Conservation (phyloP, 192 early-diverging fungal species). For the Geosiphon pyriformis region DNA sequence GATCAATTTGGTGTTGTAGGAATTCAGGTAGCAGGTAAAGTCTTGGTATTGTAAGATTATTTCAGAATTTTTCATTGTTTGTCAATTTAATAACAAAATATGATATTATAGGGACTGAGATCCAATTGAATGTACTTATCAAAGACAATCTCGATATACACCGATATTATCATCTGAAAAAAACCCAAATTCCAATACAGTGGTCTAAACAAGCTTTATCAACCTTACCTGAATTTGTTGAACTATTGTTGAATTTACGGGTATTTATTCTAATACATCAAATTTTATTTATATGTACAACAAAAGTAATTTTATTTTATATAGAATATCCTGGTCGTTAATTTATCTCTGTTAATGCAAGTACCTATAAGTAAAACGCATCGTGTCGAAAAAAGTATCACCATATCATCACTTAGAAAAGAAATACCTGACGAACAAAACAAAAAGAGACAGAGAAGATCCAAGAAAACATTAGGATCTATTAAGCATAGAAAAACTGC, state of each 20-base stretch:
- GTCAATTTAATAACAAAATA: no score
- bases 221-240: slow-evolving; percentile 4
- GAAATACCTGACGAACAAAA: background rate
- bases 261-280: background rate
- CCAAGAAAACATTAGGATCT: background rate
- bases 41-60: no score
- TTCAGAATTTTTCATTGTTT: no score
- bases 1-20: slow-evolving; percentile 14
- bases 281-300: background rate
- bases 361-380: background rate
- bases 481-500: background rate
- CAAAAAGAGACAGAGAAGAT: background rate
- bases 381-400: background rate
- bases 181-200: slow-evolving; percentile 10
- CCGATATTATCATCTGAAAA: background rate
- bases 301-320: no score
- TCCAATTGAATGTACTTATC: slow-evolving; percentile 13
- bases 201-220: background rate
- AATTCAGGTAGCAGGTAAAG: slow-evolving; percentile 5
- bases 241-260: background rate
- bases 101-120: no score
- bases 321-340: slow-evolving; percentile 7
- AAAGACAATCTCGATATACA: slow-evolving; percentile 6
- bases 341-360: background rate
- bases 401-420: background rate